These are phyloP conservation scores for Penicillium sp. DNA, from an alignment of 2,329 filamentous ascomycete species.

Conservation along the genomic window DNA sequence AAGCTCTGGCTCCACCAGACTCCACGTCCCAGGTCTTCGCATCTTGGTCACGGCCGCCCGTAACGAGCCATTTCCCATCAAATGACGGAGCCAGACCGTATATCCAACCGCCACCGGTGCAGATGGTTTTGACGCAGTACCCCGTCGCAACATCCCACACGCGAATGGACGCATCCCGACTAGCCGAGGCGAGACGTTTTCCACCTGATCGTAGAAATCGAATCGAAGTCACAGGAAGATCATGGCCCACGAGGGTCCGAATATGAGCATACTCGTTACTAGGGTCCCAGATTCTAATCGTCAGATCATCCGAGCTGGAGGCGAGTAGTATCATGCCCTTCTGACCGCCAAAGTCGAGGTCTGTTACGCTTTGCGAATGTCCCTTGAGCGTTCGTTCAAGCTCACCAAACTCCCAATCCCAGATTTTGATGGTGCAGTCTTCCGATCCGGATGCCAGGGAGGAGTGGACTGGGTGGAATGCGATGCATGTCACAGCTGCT, in stretches of 20 bases:
- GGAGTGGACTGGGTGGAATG: slow-evolving; percentile 89
- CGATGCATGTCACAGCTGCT: slow-evolving; percentile 79
- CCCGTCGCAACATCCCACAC: slow-evolving; percentile 93
- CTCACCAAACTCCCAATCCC: slow-evolving; percentile 92
- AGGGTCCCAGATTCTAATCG: slow-evolving; percentile 94
- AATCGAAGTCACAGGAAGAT: slow-evolving; percentile 85
- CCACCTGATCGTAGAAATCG: slow-evolving; percentile 77
- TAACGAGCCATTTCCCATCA: slow-evolving; percentile 80
- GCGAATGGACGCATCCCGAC: slow-evolving; percentile 77
- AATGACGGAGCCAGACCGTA: slow-evolving; percentile 78
- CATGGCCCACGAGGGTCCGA: slow-evolving; percentile 83
- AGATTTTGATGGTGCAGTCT: slow-evolving; percentile 92
- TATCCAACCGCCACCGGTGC: slow-evolving; percentile 81
- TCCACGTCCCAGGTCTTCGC: slow-evolving; percentile 84
- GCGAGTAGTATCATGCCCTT: slow-evolving; percentile 70
- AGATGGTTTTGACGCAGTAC: slow-evolving; percentile 83
- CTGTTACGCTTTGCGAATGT: slow-evolving; percentile 81
- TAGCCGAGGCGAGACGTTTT: slow-evolving; percentile 82
- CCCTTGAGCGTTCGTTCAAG: slow-evolving; percentile 86
- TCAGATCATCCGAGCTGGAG: slow-evolving; percentile 82
- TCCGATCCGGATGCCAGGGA: slow-evolving; percentile 90
- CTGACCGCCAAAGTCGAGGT: slow-evolving; percentile 86
- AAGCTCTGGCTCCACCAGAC: slow-evolving; percentile 70
- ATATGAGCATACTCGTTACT: slow-evolving; percentile 92
- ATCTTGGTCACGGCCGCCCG: slow-evolving; percentile 79